Base-by-base conservation (phyloP, 495 filamentous ascomycete species). In the Hypoxylon lienhwacheense region DNA sequence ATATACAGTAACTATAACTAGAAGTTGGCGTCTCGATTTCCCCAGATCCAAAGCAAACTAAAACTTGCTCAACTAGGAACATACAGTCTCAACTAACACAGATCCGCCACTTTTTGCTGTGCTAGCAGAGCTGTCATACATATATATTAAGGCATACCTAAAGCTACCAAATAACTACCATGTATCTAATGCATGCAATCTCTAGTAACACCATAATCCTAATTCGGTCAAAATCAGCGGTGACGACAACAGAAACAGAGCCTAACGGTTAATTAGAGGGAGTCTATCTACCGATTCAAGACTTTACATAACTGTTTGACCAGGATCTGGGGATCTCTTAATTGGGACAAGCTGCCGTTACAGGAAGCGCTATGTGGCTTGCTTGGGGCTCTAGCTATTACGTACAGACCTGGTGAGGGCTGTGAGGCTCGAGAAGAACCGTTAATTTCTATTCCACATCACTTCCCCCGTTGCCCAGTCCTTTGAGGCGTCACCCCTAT, bases 21-120 rank as follows among this genome's bases (percentile, higher is more conserved):
- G 10, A 40, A 45, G 12, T 26, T 54, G 54, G 40, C 34, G 47
- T 17, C 32, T 21, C 26, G 50, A 46, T 42, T n/a, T 54, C 56
- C 44, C 56, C 49, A 54, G 51, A 55, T 61, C 51, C 26, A 46
- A 45, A 46, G 45, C 40, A 12, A 36, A 45, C 56, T 60, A 54
- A 17, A 53, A 32, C 6, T n/a, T n/a, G 20, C 7, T 19, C 35
- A 17, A 34, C 35, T 59, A 32, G n/a, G n/a, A n/a, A n/a, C 15
- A 42, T 19, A 25, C 45, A 44, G 42, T 54, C 44, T 35, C 26
- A 26, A 53, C 42, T 49, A 47, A 45, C 36, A 17, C 2, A 6
- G 37, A 50, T 54, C 44, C 40, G 39, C 44, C 17, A 34, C 24
- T 22, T 34, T 5, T 8, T 36, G 24, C 28, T 31, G 7, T n/a